These are phyloP conservation scores for Nakazawaea laoshanensis DNA, from an alignment of 805 yeast species.

Conservation along the genomic window DNA sequence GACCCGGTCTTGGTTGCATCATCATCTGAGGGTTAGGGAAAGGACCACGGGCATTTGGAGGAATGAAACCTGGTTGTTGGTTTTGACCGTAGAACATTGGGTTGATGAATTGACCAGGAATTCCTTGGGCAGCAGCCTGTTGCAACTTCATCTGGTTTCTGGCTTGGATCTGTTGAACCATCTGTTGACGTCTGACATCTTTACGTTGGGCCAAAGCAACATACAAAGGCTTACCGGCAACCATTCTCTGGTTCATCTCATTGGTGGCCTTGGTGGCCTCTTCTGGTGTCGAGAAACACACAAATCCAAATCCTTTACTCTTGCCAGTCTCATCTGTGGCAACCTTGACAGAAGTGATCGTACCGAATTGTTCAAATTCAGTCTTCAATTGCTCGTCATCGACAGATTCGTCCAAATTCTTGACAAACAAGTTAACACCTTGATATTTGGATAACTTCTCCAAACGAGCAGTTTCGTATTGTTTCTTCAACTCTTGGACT, in stretches of 20 bases:
- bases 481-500: conserved; percentile 89
- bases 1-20: conserved; percentile 57
- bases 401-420: conserved; percentile 90
- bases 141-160: conserved; percentile 98
- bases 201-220: conserved; percentile 99
- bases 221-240: conserved; percentile 91
- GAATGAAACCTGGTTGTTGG: conserved; percentile 70
- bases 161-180: conserved; percentile 96
- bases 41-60: conserved; percentile 73
- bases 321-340: conserved; percentile 93
- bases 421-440: conserved; percentile 94
- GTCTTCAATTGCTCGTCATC: conserved; percentile 88
- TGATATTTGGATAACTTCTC: conserved; percentile 92
- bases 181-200: conserved; percentile 94
- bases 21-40: conserved; percentile 79
- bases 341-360: conserved; percentile 92
- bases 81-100: conserved; percentile 73
- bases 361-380: conserved; percentile 89
- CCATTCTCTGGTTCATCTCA: conserved; percentile 97
- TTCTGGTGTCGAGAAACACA: conserved; percentile 94
- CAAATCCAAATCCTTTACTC: conserved; percentile 98
- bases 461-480: conserved; percentile 84
- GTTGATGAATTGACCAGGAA: conserved; percentile 80
- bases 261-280: conserved; percentile 98
- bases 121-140: conserved; percentile 86